Conservation (phyloP, 2,329 filamentous ascomycete species). For the Lasiodiplodia hormozganensis region DNA sequence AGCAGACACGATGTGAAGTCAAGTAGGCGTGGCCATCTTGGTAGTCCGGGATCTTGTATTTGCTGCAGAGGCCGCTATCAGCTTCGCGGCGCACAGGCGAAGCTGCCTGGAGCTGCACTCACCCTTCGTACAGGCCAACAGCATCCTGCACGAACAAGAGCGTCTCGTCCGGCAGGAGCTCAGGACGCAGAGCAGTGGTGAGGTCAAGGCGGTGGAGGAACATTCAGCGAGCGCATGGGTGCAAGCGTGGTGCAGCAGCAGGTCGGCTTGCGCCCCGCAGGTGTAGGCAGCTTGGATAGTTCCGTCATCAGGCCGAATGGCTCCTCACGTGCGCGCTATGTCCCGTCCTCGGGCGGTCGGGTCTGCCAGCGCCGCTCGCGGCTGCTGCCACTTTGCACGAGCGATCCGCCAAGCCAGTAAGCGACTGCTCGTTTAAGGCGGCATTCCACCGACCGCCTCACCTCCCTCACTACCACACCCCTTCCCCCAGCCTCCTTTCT, state of each 20-base stretch:
- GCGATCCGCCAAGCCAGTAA: slow-evolving; percentile 20
- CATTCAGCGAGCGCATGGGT: slow-evolving; percentile 75
- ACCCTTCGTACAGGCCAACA: slow-evolving; percentile 98
- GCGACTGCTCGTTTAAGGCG: slow-evolving; percentile 25
- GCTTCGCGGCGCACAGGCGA: slow-evolving; percentile 22
- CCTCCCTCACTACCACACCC: slow-evolving; percentile 12
- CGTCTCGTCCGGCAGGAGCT: slow-evolving; percentile 90
- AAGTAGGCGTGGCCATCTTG: slow-evolving; percentile 97
- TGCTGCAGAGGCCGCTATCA: slow-evolving; percentile 60
- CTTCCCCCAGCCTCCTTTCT: slow-evolving; percentile 1
- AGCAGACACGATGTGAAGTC: slow-evolving; percentile 94
- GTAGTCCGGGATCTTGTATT: slow-evolving; percentile 91
- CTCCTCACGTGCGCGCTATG: slow-evolving; percentile 6
- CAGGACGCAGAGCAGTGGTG: slow-evolving; percentile 93
- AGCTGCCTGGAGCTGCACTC: slow-evolving; percentile 47
- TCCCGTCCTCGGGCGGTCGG: background rate
- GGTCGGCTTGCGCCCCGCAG: slow-evolving; percentile 13
- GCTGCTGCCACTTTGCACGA: slow-evolving; percentile 7
- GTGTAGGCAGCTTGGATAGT: slow-evolving; percentile 9
- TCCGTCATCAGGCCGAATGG: slow-evolving; percentile 24
- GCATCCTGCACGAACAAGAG: slow-evolving; percentile 97
- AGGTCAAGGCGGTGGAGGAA: slow-evolving; percentile 95
- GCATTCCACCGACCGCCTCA: slow-evolving; percentile 25
- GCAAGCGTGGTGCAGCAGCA: slow-evolving; percentile 18
- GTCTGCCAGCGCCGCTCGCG: background rate